These are phyloP conservation scores for Penicillium sp. DNA, from an alignment of 2,329 filamentous ascomycete genomes.

Conservation along the genomic window DNA sequence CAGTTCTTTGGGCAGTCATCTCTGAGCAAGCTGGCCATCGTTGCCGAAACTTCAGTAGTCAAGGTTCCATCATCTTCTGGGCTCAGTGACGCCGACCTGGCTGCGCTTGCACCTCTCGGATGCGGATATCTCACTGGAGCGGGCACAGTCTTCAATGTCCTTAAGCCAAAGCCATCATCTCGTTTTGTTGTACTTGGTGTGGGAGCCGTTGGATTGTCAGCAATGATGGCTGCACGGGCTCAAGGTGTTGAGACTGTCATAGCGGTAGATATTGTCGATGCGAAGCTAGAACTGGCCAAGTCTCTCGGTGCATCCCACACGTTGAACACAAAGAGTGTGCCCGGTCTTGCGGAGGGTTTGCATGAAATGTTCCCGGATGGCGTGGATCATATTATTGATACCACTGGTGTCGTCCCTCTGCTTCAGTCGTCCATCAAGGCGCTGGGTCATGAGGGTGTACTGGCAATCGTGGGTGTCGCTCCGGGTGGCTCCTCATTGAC, in stretches of 20 bases:
- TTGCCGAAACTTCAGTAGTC: conserved; percentile 30
- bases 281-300: conserved; percentile 44
- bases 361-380: conserved; percentile 27
- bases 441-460: conserved; percentile 30
- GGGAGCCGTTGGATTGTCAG: conserved; percentile 27
- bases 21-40: conserved; percentile 32
- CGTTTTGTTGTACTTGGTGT: conserved; percentile 31
- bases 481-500: conserved; percentile 25
- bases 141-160: conserved; percentile 32
- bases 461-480: conserved; percentile 36
- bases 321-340: conserved; percentile 34
- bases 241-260: conserved; percentile 36
- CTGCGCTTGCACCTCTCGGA: conserved; percentile 20
- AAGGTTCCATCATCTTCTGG: conserved; percentile 9
- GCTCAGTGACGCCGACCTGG: conserved; percentile 17
- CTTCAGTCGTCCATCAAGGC: conserved; percentile 12
- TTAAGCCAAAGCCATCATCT: conserved; percentile 21
- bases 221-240: conserved; percentile 21
- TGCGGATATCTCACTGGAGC: conserved; percentile 37
- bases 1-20: conserved; percentile 36
- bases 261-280: conserved; percentile 47
- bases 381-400: conserved; percentile 17
- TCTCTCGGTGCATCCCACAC: conserved; percentile 47
- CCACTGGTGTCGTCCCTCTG: background rate
- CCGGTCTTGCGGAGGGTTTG: conserved; percentile 30